Base-by-base conservation (phyloP, 768 basidiomycete species). In the Boletus fagicola region DNA sequence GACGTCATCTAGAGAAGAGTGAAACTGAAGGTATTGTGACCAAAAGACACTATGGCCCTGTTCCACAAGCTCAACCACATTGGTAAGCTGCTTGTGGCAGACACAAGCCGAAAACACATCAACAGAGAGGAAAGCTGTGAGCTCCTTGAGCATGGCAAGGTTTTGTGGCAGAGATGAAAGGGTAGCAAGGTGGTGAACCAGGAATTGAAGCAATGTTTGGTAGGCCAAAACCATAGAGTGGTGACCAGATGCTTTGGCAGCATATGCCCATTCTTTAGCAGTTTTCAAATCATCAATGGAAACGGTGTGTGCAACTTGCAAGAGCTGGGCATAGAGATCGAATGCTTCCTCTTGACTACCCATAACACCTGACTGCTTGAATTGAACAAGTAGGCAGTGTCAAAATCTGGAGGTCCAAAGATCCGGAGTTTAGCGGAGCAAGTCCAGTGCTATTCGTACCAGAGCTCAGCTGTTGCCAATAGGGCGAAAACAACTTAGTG, bases 21-120 rank as follows among this genome's bases (percentile, higher is more conserved):
- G 61, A 33, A 64, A 57, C 9, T 61, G 65, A 11, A 47, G 28
- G 28, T 60, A 26, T 35, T 62, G 54, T 5, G 61, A 53, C 67
- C 68, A 69, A 20, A 68, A 48, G 1, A 68, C 28, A 5, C 50
- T 53, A 46, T 65, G 51, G 9, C 67, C 67, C 12, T 68, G 68
- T 53, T 66, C 67, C 7, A 74, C 56, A 66, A 71, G 72, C 51
- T 75, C 68, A 12, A 74, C 55, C 39, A 63, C 68, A 13, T 48
- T 45, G 12, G 64, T 58, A 18, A 54, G 54, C 26, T 58, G 24
- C 11, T 48, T 48, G 4, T 46, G 44, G 8, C 43, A 56, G 15
- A 67, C 64, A 45, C 56, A 61, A 2, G 54, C 47, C 12, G 61
- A 57, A 35, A 62, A 59, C 2, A 51, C 61, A 54, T 63, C 57